Base-by-base conservation (phyloP, 148 eudicot species). In the Pouteria glomerata region DNA sequence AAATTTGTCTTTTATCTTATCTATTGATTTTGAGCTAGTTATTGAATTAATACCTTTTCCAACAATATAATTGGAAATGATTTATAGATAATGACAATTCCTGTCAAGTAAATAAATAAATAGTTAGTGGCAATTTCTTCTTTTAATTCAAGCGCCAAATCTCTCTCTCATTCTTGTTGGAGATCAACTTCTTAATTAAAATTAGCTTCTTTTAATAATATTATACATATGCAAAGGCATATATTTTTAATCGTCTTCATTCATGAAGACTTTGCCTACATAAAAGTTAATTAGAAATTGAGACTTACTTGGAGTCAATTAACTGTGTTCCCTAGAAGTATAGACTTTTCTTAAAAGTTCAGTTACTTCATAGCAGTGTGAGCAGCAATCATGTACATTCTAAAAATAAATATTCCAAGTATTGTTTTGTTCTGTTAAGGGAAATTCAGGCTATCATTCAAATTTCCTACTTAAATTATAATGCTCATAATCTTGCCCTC, bases 321-420 rank as follows among this genome's bases (percentile, higher is more conserved):
- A n/a, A n/a, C n/a, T n/a, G n/a, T n/a, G 57, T 50, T 39, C 14
- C 44, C 59, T 34, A 68, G 41, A 68, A n/a, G 30, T 8, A 15
- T 26, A 26, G 6, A 24, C 42, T 41, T 69, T 55, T 37, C 16
- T 23, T 23, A 35, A 52, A 14, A 69, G 61, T 6, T 37, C n/a
- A n/a, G n/a, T n/a, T 21, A 35, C 21, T 35, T 7, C 13, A 8
- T n/a, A 26, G 35, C 50, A 1, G 58, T 5, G 30, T 26, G 39
- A n/a, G 58, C 42, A 21, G 58, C n/a, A 68, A 68, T 37, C 18
- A 48, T 27, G 69, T 66, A 23, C 55, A 30, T n/a, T n/a, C n/a
- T n/a, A n/a, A n/a, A 41, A 55, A n/a, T n/a, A n/a, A n/a, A n/a
- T n/a, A n/a, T n/a, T n/a, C 16, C 11, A 33, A 69, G 4, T 34